Base-by-base conservation (phyloP, 1,139 yeast genomes). In the Taphrina populina region DNA sequence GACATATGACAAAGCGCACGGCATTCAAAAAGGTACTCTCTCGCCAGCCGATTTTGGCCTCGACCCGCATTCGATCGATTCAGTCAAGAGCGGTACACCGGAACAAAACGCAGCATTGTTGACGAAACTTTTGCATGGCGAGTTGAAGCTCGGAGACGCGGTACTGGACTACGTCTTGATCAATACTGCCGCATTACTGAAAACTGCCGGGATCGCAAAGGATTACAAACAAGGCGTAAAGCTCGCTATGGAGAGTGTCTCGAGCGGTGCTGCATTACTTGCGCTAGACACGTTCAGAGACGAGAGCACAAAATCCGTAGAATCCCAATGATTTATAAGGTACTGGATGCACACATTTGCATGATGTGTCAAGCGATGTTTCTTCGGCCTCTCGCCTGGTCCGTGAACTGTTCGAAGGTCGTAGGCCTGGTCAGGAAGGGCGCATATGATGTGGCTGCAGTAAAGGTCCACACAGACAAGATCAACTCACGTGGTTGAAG, bases 111-210 rank as follows among this genome's bases (percentile, higher is more conserved):
- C 98, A 0, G 71, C 67, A 3, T 66, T 78, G 1, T 76, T 92
- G 58, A 70, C 70, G 56, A 77, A 79, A 57, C 77, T 88, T 15
- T 78, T 69, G 27, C 63, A 63, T 40, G 64, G 62, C n/a, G 70
- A 74, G 58, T 74, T 78, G 23, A 79, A 74, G 52, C 72, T 72
- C 1, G 72, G 77, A 51, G 76, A 75, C 64, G 88, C 98, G 1
- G 70, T 90, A 19, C 81, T 84, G 54, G 96, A 92, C 70, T 92
- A 88, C 70, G 92, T 92, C 19, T 70, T 90, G 59, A 71, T 92
- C 77, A 92, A 92, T 68, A 76, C 94, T 36, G 92, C 92, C 3
- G 95, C 95, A 0, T 72, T 92, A 59, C 92, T 94, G 0, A 86
- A 84, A 35, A 80, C 88, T 19, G 77, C 85, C 15, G 95, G 95